Evolutionary conservation across 2,329 filamentous ascomycete species (phyloP), one percentile per base, ranked within the genome.

Genomic region (Eutypella sp.): DNA sequence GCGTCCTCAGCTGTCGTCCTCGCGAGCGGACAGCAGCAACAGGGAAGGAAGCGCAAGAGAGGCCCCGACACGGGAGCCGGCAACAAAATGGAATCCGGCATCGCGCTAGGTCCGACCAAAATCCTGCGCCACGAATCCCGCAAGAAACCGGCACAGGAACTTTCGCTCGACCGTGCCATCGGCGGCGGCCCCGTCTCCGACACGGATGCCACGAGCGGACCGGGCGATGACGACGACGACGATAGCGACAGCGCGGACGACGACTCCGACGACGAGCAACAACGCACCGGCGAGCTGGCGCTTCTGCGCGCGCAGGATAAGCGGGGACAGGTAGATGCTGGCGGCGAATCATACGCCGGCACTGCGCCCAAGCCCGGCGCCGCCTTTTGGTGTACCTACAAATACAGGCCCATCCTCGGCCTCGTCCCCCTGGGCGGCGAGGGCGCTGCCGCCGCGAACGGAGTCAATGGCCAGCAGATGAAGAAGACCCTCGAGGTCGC

Each of bases 351-450:
- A n/a, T n/a, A n/a, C n/a, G n/a, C n/a, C n/a, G n/a, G n/a, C n/a
- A n/a, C n/a, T n/a, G n/a, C n/a, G n/a, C n/a, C n/a, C n/a, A n/a
- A n/a, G n/a, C n/a, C n/a, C 53, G 41, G 57, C 45, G 47, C 57
- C 48, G 56, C 47, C 6, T 79, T 73, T 70, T 97, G 90, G 89
- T 81, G 84, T 62, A 95, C 91, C 5, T 90, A 87, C 74, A 95
- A 95, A 67, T 99, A 97, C 68, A 79, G 91, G 47, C 88, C 91
- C n/a, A 90, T 99, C 56, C 73, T 99, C 50, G 93, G 91, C 44
- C 69, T 83, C 31, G 75, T 81, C 29, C 71, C 73, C 37, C 66
- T 76, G 51, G 60, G 53, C 16, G 57, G 57, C 24, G 62, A 60
- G 44, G 56, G 53, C 18, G 64, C 68, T 22, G 62, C 63, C 13